Evolutionary conservation across 1,139 yeast genomes (phyloP), one percentile per base, ranked within the genome.

Genomic region (Pichia sp.): DNA sequence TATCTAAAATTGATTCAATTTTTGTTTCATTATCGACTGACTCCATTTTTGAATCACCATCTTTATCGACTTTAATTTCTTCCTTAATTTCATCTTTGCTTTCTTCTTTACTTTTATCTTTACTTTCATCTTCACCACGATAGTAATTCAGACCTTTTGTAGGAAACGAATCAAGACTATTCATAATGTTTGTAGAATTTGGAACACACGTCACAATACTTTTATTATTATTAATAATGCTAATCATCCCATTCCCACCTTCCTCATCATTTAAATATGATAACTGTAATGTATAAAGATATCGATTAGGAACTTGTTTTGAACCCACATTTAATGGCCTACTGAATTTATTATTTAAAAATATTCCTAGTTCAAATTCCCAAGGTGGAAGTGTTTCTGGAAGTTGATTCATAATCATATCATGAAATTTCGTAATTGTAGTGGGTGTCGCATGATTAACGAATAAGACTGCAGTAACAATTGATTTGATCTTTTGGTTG

Each of bases 341-440:
- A 6, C 79, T 72, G 56, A 63, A 71, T 31, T 71, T 72, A 55
- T 82, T 83, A 57, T 80, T 82, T 37, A 86, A 64, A 59, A 76
- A 82, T 41, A 83, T 74, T 55, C 78, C 79, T 59, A 81, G 73
- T 42, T 73, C 80, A 57, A 82, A 78, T 46, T 65, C 67, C 90
- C 90, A 83, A 46, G 75, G 70, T 2, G 86, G 84, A 35, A 73
- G 66, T 2, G 71, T 56, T 16, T 73, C 68, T 0, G 89, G 87
- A 27, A 80, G 67, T 49, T 78, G 80, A 54, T 82, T 82, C 20
- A 81, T 73, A 16, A 83, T 69, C 51, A 75, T 76, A 59, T 83
- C 90, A 54, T 81, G 85, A 54, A 82, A 73, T 47, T 76, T 76
- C 0, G 82, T 69, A 36, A 83, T 80, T 4, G 83, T 75, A 31